These are phyloP conservation scores for Anthracocystis panici-leucophaei DNA, from an alignment of 1,284 basidiomycete species.

Conservation along the genomic window DNA sequence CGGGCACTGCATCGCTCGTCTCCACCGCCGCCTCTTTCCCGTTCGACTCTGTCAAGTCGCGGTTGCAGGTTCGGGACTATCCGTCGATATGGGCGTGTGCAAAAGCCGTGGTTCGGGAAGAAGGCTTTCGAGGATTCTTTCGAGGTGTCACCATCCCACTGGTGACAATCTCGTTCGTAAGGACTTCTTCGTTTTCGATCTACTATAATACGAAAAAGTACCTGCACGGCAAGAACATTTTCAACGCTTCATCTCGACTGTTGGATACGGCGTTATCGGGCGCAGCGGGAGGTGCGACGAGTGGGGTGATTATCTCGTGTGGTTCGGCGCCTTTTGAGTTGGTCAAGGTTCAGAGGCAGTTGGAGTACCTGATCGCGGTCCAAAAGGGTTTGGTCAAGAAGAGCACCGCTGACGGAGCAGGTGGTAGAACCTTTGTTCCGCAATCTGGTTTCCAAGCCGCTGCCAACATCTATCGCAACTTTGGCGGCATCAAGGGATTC, in stretches of 20 bases:
- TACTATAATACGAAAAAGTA: conserved; percentile 88
- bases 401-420: not conserved
- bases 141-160: conserved; percentile 85
- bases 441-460: conserved; percentile 65
- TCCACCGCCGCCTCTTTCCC: conserved; percentile 68
- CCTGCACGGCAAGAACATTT: conserved; percentile 72
- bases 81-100: conserved; percentile 65
- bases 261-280: conserved; percentile 61
- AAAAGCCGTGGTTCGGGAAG: conserved; percentile 78
- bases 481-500: conserved; percentile 67
- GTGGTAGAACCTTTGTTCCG: conserved; percentile 47
- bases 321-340: conserved; percentile 81
- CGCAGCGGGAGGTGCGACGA: conserved; percentile 77
- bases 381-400: conserved; percentile 74
- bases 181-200: conserved; percentile 91
- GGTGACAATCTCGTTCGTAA: conserved; percentile 95
- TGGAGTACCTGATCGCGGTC: conserved; percentile 91
- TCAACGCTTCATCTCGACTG: conserved; percentile 31
- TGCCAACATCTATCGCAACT: conserved; percentile 60
- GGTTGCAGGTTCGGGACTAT: conserved; percentile 67
- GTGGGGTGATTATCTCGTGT: conserved; percentile 80
- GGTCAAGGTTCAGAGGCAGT: conserved; percentile 85
- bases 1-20: conserved; percentile 66
- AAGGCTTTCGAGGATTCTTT: conserved; percentile 91
- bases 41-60: conserved; percentile 66